A percentile compares a stretch with the other conserved stretches of the same genome.
These are phyloP conservation scores for Patellifolia procumbens DNA, from an alignment of 179 eudicot species.

Conservation along the genomic window DNA sequence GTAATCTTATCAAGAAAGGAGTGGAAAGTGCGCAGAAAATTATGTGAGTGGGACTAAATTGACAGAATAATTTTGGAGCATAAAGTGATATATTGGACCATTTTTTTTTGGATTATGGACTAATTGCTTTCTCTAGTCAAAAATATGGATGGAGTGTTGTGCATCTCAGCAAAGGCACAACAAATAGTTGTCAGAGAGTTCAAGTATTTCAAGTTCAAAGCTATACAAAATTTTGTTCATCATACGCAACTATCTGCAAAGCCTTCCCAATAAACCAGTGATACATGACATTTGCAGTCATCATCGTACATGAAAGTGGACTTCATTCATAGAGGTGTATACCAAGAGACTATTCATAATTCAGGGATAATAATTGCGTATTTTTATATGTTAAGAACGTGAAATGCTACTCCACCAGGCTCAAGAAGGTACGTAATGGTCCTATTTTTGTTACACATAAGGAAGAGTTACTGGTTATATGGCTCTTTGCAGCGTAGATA, in stretches of 20 bases:
- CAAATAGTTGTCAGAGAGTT: neutral
- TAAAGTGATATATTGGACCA: too few species aligned
- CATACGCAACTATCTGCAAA: neutral
- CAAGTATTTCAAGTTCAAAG: constrained; percentile 1
- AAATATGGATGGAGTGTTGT: neutral
- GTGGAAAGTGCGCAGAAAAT: too few species aligned
- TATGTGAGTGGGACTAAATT: too few species aligned
- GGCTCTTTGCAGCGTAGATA: neutral
- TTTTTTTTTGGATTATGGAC: neutral
- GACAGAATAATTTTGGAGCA: too few species aligned
- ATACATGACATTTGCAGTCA: neutral
- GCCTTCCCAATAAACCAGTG: neutral
- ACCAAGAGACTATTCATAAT: neutral
- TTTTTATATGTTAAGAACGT: neutral
- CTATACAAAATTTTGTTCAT: neutral
- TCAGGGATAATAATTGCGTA: neutral
- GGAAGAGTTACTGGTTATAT: neutral
- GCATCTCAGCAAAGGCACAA: neutral
- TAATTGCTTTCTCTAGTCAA: neutral
- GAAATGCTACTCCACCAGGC: neutral
- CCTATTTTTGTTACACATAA: neutral
- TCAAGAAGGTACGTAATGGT: neutral
- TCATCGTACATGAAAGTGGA: neutral
- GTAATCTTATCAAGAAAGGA: too few species aligned
- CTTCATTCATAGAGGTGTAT: neutral